Conservation (phyloP, 2,329 filamentous ascomycete genomes). For the Sordariomycetes sp. region DNA sequence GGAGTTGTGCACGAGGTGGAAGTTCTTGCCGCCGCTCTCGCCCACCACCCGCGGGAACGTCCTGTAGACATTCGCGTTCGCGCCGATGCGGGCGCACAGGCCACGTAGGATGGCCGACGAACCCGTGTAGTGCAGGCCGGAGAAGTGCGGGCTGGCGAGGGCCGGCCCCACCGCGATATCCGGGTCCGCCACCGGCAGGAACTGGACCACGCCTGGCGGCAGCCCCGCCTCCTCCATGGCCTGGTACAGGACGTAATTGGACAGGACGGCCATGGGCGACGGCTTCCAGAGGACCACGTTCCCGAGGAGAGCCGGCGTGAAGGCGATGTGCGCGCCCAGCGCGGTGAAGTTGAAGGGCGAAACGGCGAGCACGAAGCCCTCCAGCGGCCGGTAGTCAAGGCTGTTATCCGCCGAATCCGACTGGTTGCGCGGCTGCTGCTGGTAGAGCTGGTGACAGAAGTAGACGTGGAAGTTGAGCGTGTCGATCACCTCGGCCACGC, state of each 20-base stretch:
- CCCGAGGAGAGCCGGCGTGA: not conserved
- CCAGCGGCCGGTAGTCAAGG: constrained; percentile 2
- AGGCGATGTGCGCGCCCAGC: constrained; percentile 1
- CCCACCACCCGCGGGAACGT: not conserved
- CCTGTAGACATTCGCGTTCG: not conserved
- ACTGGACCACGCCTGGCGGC: not conserved
- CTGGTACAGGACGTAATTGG: not conserved
- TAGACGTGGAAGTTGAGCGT: constrained; percentile 3
- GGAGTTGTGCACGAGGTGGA: constrained; percentile 4
- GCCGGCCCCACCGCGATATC: not conserved
- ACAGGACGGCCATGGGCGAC: not conserved
- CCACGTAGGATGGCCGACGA: not conserved
- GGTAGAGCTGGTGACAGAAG: constrained; percentile 4
- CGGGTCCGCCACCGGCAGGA: not conserved
- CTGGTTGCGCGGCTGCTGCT: constrained; percentile 1
- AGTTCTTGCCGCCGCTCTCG: constrained; percentile 5
- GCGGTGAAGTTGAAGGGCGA: constrained; percentile 4
- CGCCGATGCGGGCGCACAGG: not conserved
- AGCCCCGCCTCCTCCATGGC: not conserved
- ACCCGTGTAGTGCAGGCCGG: not conserved
- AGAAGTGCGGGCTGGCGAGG: not conserved
- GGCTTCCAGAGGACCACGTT: not conserved
- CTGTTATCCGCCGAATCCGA: constrained; percentile 3
- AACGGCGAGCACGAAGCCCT: constrained; percentile 2
- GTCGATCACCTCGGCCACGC: constrained; percentile 2